Evolutionary conservation across 163 green algal species (phyloP).

Genomic region (Scenedesmus sp.): DNA sequence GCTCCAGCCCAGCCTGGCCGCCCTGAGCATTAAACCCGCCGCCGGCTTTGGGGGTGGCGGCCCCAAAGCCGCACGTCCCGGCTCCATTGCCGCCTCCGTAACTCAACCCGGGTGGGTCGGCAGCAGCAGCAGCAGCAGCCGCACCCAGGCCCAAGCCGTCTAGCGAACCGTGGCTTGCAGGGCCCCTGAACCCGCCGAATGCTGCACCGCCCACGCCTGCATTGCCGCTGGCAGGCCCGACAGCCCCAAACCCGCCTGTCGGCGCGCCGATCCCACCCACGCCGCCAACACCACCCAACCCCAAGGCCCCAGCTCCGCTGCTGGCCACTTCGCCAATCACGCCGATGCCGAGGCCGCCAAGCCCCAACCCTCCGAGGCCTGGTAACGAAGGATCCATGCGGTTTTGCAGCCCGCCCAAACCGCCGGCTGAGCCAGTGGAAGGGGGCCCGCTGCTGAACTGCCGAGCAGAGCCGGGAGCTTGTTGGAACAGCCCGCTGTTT

Average conservation of each 20-base stretch:
- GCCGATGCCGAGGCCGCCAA: not conserved
- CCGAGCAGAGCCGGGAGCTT: not conserved
- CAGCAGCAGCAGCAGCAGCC: too few species aligned
- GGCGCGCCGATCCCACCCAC: not conserved
- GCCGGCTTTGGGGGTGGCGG: not conserved
- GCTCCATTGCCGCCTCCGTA: not conserved
- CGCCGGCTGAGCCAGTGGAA: not conserved
- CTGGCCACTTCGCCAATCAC: not conserved
- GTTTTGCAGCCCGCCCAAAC: slow-evolving; percentile 1
- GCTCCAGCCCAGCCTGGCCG: not conserved
- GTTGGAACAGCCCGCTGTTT: not conserved
- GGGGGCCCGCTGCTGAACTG: not conserved
- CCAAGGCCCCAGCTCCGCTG: not conserved
- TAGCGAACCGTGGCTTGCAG: not conserved
- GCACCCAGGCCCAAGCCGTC: not conserved
- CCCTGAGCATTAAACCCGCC: not conserved
- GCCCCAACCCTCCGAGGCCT: slow-evolving; percentile 72
- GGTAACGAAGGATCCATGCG: slow-evolving; percentile 62
- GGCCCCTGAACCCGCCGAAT: not conserved
- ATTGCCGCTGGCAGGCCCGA: not conserved
- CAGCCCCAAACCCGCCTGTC: not conserved
- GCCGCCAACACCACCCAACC: not conserved
- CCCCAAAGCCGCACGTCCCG: not conserved
- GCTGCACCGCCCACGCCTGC: not conserved
- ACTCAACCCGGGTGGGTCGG: slow-evolving; percentile 22